A percentile compares a stretch with the other conserved stretches of the same genome.
phyloP scores from a whole-genome alignment of 2,329 filamentous ascomycete genomes.

The Fusarium robinianum region DNA sequence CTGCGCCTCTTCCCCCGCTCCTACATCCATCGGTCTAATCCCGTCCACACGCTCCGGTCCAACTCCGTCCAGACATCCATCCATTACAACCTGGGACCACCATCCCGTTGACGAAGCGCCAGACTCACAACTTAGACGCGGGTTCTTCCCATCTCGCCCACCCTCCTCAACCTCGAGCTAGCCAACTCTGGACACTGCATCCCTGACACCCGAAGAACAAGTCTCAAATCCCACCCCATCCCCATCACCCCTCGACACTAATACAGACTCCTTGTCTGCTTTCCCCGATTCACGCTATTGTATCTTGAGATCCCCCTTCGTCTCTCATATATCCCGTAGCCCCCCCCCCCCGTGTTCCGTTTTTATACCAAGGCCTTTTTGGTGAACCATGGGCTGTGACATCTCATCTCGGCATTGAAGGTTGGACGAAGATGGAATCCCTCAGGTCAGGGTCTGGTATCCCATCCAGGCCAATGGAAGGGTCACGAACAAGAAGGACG shows the following conservation, averaged over 20 bases:
- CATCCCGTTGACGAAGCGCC: constrained; percentile 32
- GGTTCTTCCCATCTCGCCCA: constrained; percentile 31
- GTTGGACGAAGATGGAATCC: constrained; percentile 50
- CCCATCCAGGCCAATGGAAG: constrained; percentile 47
- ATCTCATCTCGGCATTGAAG: constrained; percentile 28
- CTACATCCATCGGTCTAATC: constrained; percentile 18
- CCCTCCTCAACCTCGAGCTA: constrained; percentile 32
- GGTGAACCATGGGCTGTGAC: constrained; percentile 30
- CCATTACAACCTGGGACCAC: constrained; percentile 18
- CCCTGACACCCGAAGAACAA: constrained; percentile 24
- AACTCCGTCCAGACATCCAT: constrained; percentile 13
- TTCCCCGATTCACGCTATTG: constrained; percentile 26
- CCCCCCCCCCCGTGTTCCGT: constrained; percentile 4
- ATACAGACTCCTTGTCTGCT: constrained; percentile 35
- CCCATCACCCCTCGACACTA: constrained; percentile 33
- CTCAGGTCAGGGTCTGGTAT: constrained; percentile 47
- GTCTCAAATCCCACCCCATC: constrained; percentile 35
- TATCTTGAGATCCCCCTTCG: constrained; percentile 6
- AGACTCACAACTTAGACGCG: constrained; percentile 31
- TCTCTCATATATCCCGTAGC: constrained; percentile 24
- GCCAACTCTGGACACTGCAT: constrained; percentile 28
- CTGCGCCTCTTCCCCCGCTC: constrained; percentile 24
- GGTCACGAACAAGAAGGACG: constrained; percentile 37
- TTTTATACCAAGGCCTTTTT: neutral
- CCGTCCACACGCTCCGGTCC: constrained; percentile 18